Evolutionary conservation across 306 rosid genomes (phyloP).

Genomic region (Ormosia semicastrata): DNA sequence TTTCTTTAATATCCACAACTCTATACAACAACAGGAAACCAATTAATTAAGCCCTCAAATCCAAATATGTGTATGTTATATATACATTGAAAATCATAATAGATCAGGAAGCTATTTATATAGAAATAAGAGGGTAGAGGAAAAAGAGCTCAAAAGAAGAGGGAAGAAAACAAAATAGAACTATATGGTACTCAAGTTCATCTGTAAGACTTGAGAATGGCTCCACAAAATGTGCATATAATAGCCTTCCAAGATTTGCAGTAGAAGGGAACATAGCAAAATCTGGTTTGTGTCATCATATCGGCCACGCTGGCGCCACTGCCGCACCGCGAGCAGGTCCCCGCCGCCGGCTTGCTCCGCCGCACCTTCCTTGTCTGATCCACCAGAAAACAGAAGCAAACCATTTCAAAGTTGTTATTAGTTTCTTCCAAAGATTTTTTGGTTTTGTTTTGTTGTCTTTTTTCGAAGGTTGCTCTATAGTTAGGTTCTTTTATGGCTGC

Average conservation of each 20-base stretch:
- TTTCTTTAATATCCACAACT: no score
- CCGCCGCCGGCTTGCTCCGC: conserved; percentile 82
- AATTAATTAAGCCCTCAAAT: no score
- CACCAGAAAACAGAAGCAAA: conserved; percentile 77
- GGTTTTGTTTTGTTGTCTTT: not conserved
- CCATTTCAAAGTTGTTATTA: conserved; percentile 35
- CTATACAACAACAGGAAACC: no score
- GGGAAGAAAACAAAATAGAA: no score
- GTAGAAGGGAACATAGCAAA: conserved; percentile 63
- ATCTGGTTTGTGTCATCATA: conserved; percentile 62
- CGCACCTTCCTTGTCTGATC: conserved; percentile 56
- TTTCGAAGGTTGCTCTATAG: not conserved
- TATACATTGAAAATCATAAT: no score
- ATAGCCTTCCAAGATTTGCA: conserved; percentile 73
- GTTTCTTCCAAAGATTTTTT: not conserved
- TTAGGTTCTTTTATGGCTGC: not conserved
- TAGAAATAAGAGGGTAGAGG: no score
- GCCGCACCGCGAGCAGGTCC: conserved; percentile 74
- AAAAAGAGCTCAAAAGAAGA: no score
- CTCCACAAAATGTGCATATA: conserved; percentile 78
- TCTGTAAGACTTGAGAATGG: conserved; percentile 72
- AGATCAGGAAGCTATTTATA: no score
- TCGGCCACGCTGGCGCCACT: conserved; percentile 79
- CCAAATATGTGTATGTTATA: no score
- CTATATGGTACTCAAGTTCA: not conserved